Conservation (phyloP, 1,139 yeast genomes). For the Geotrichum restrictum region DNA sequence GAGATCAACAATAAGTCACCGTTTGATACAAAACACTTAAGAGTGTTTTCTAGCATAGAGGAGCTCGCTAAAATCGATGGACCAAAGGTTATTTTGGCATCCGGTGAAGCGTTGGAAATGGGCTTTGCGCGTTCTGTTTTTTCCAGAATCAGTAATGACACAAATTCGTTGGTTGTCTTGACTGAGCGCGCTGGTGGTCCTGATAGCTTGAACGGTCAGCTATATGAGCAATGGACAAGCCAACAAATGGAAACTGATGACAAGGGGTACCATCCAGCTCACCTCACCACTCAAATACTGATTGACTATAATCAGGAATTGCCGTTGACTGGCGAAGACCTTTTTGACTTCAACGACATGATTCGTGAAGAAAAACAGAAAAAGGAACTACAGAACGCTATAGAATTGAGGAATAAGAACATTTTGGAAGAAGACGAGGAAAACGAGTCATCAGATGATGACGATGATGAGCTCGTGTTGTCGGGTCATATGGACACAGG, state of each 20-base stretch:
- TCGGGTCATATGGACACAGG: slow-evolving; percentile 35
- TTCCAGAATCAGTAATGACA: slow-evolving; percentile 56
- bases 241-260: slow-evolving; percentile 17
- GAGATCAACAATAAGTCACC: slow-evolving; percentile 70
- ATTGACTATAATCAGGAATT: slow-evolving; percentile 29
- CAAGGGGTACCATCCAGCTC: slow-evolving; percentile 18
- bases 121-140: slow-evolving; percentile 65
- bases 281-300: slow-evolving; percentile 28
- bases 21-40: slow-evolving; percentile 54
- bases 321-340: slow-evolving; percentile 39
- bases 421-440: slow-evolving; percentile 49
- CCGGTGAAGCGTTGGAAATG: slow-evolving; percentile 63
- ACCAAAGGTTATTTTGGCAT: slow-evolving; percentile 77
- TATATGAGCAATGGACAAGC: slow-evolving; percentile 57
- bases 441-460: slow-evolving; percentile 37
- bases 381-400: slow-evolving; percentile 50
- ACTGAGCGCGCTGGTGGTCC: slow-evolving; percentile 56
- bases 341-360: slow-evolving; percentile 33
- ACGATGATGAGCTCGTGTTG: slow-evolving; percentile 26
- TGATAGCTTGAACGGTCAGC: slow-evolving; percentile 43
- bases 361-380: slow-evolving; percentile 43
- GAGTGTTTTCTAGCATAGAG: slow-evolving; percentile 49
- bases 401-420: slow-evolving; percentile 54
- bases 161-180: slow-evolving; percentile 63
- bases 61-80: slow-evolving; percentile 57